A percentile compares a stretch with the other conserved stretches of the same genome.
phyloP scores from a whole-genome alignment of 2,329 filamentous ascomycete species.

The Claviceps humidiphila region DNA sequence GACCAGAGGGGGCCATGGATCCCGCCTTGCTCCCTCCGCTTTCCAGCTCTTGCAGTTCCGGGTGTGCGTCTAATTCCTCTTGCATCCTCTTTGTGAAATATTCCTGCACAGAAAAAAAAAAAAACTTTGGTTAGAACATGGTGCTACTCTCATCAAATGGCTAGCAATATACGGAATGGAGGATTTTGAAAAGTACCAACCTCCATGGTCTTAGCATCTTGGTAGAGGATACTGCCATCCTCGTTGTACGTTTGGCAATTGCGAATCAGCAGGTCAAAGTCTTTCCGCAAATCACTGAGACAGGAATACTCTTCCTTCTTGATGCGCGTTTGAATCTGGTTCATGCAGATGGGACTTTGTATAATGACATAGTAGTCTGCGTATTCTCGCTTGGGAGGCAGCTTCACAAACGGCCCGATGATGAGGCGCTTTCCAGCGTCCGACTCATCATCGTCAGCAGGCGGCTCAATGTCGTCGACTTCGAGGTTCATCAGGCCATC shows the following conservation, averaged over 20 bases:
- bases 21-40: constrained; percentile 25
- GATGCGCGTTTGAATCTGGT: constrained; percentile 86
- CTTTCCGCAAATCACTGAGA: constrained; percentile 65
- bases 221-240: constrained; percentile 80
- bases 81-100: constrained; percentile 42
- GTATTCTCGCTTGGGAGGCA: constrained; percentile 80
- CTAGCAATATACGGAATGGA: neutral
- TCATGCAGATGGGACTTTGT: constrained; percentile 86
- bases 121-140: neutral
- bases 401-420: constrained; percentile 86
- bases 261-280: constrained; percentile 71
- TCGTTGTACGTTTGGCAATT: constrained; percentile 97
- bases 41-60: constrained; percentile 44
- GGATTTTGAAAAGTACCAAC: constrained; percentile 34
- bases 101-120: constrained; percentile 25
- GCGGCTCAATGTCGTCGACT: constrained; percentile 54
- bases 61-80: constrained; percentile 38
- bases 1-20: constrained; percentile 31
- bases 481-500: constrained; percentile 75
- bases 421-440: constrained; percentile 59
- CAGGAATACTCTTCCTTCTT: constrained; percentile 88
- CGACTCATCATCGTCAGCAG: constrained; percentile 42
- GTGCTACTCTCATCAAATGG: neutral
- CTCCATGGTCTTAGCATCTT: constrained; percentile 87
- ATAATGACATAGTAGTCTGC: constrained; percentile 95